Evolutionary conservation across 2,329 filamentous ascomycete genomes (phyloP).

Genomic region (Alternaria arborescens): DNA sequence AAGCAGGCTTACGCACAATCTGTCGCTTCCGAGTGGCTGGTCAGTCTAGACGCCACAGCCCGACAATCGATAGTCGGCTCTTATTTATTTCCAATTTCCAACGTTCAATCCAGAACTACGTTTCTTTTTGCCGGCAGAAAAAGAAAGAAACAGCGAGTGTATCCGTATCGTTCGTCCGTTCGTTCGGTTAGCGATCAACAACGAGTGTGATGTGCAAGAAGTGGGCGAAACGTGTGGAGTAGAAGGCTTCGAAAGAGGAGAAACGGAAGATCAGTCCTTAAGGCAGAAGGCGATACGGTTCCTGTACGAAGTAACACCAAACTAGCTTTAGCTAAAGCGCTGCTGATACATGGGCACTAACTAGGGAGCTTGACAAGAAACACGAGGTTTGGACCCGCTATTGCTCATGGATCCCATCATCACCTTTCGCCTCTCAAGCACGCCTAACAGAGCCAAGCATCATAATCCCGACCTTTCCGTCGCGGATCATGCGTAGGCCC

Average conservation of each 20-base stretch:
- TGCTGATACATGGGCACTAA: constrained; percentile 23
- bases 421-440: constrained; percentile 16
- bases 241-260: background rate
- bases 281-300: constrained; percentile 21
- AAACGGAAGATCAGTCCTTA: constrained; percentile 19
- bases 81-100: background rate
- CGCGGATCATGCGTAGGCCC: constrained; percentile 7
- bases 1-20: constrained; percentile 22
- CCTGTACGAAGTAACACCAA: constrained; percentile 2
- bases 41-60: constrained; percentile 9
- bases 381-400: constrained; percentile 21
- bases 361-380: constrained; percentile 12
- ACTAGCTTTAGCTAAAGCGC: constrained; percentile 5
- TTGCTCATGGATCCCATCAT: constrained; percentile 1
- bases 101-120: background rate
- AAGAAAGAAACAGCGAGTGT: background rate
- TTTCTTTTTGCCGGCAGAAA: background rate
- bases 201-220: background rate
- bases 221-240: constrained; percentile 6
- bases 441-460: constrained; percentile 3
- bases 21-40: constrained; percentile 21
- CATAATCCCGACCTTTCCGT: constrained; percentile 12
- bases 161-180: background rate
- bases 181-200: background rate
- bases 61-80: constrained; percentile 9